These are phyloP conservation scores for Penicillium sp. DNA, from an alignment of 2,329 filamentous ascomycete genomes.

Conservation along the genomic window DNA sequence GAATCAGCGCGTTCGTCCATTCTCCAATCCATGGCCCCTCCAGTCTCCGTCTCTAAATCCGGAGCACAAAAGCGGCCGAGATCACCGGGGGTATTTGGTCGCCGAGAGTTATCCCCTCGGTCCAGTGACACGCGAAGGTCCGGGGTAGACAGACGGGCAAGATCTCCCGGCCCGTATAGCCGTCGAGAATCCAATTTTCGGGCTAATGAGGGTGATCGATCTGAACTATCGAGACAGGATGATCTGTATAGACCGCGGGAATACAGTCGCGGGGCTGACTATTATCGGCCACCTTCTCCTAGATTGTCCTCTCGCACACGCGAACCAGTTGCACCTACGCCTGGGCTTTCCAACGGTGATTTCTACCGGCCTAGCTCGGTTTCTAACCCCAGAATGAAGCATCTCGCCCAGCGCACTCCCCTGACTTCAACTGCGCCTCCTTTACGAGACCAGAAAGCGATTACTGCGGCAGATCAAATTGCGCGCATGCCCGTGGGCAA, in stretches of 20 bases:
- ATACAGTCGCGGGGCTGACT: no score
- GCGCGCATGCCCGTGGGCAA: constrained; percentile 6
- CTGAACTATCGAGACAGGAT: background rate
- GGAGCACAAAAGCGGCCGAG: background rate
- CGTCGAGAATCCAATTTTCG: background rate
- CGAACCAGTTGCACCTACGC: no score
- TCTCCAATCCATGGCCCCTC: background rate
- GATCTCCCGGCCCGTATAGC: background rate
- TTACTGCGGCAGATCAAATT: constrained; percentile 6
- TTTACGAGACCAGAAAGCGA: background rate
- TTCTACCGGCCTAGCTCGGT: no score
- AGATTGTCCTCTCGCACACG: no score
- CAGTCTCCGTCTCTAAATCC: no score
- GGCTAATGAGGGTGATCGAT: background rate
- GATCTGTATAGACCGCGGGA: background rate
- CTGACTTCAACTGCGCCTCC: no score
- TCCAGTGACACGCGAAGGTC: no score
- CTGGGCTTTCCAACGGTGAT: no score
- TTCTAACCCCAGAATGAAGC: no score
- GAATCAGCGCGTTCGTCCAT: background rate
- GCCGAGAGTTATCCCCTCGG: background rate
- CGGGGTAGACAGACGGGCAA: background rate
- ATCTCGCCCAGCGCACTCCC: no score
- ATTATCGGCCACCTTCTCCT: no score
- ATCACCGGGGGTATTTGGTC: background rate